Evolutionary conservation across 768 basidiomycete species (phyloP), one percentile per base, ranked within the genome.

Genomic region (Mycena maculata): DNA sequence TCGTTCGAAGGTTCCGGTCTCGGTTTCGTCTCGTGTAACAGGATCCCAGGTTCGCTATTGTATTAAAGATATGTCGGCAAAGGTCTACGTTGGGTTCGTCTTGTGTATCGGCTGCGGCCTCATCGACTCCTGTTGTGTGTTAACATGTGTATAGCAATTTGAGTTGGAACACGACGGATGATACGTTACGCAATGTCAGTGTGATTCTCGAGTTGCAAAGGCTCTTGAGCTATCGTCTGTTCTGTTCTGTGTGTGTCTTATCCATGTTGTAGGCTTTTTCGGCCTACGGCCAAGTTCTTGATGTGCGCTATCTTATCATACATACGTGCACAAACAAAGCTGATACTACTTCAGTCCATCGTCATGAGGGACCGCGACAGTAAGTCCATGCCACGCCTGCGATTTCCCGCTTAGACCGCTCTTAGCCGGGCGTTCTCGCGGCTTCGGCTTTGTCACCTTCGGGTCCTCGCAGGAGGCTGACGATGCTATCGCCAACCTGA

Each of bases 351-450:
- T 71, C 81, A 98, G 95, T 93, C 92, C 73, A 95, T 97, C 82
- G 95, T 97, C 79, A 97, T 97, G 96, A 92, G 94, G 84, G 96
- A 99, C 83, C 94, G 96, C 77, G 97, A 98, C 77, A 98, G 69
- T 70, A 44, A 52, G 69, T 50, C 25, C 20, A 10, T 18, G n/a
- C 41, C 13, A 20, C n/a, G 22, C 16, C 16, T n/a, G 53, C 2
- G 20, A 15, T 53, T 36, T 27, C 45, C 8, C 39, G 13, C 59
- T 62, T 48, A 61, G 54, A 45, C 49, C 2, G 25, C 1, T 50
- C 27, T 39, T 52, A 70, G 69, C 97, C 71, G 93, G 94, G 67
- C 94, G 96, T 76, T 97, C 95, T 70, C 92, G 96, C 77, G 96
- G 96, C 76, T 98, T 98, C 79, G 96, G 96, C 69, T 98, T 98